Base-by-base conservation (phyloP, 352 stramenopile species). In the Poterioochromonas sp. region DNA sequence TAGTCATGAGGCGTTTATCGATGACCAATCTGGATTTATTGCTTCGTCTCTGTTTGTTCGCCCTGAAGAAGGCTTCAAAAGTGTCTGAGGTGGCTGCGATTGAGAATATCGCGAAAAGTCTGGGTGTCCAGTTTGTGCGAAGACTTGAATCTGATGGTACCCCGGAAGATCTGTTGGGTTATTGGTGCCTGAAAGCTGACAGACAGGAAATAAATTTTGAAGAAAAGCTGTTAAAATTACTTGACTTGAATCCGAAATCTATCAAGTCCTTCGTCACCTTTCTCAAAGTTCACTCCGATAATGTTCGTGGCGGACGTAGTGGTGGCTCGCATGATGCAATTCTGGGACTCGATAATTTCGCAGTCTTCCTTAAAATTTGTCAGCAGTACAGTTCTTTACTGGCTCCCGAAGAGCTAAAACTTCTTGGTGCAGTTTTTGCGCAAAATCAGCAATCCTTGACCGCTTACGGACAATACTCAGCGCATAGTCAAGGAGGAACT, bases 81-180 rank as follows among this genome's bases (percentile, higher is more conserved):
- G 65, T 54, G 35, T 8, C 3, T 8, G 65, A 74, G 40, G 32
- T 74, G 22, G 3, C n/a, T 22, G 22, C 35, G 1, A 51, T 54
- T 26, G 65, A 74, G 1, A 51, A 54, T 51, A 44, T 71, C 11
- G 18, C 41, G 15, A 51, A 54, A 26, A 29, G 1, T 58, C 5
- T 58, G 2, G 39, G 39, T 29, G 20, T 5, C 1, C 5, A 54
- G 1, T 37, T 58, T 58, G 22, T 54, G 3, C 3, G 37, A 40
- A 51, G 40, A 40, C 1, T 74, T 5, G 39, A 74, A 54, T 20
- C 35, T 8, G 65, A 74, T n/a, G 20, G 12, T 35, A 58, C 39
- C 18, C 3, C 53, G 5, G 65, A 74, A 18, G 65, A 74, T 8
- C 18, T 74, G n/a, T 26, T 74, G 5, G 29, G 65, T 74, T 74